A percentile compares a stretch with the other conserved stretches of the same genome.
phyloP scores from a whole-genome alignment of 805 yeast genomes.

The Wickerhamomyces alni region DNA sequence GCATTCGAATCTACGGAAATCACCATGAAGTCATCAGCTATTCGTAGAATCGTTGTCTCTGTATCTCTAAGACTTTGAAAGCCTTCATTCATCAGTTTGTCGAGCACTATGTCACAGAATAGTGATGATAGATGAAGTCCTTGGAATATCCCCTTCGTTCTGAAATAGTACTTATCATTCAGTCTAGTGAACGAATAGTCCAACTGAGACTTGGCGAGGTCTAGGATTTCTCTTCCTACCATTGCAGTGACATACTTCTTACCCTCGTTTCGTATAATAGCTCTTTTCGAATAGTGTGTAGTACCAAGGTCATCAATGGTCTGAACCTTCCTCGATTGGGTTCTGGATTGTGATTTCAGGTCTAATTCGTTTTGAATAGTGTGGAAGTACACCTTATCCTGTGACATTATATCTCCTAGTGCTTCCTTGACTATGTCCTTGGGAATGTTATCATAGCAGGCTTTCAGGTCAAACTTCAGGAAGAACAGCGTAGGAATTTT shows the following conservation, averaged over 20 bases:
- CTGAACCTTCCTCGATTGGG: constrained; percentile 19
- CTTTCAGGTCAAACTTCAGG: constrained; percentile 68
- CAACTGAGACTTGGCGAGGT: constrained; percentile 46
- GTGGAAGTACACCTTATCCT: constrained; percentile 9
- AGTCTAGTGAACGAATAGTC: constrained; percentile 40
- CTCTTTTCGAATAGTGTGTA: not conserved
- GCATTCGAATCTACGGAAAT: constrained; percentile 38
- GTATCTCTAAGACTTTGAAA: constrained; percentile 18
- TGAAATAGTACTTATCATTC: constrained; percentile 30
- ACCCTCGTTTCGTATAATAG: not conserved
- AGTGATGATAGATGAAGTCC: constrained; percentile 75
- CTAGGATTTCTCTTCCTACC: constrained; percentile 37
- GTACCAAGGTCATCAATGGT: not conserved
- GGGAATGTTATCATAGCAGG: constrained; percentile 73
- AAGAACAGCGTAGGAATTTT: constrained; percentile 37
- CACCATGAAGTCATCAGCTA: constrained; percentile 85
- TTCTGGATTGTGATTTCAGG: constrained; percentile 25
- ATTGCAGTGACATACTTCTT: constrained; percentile 21
- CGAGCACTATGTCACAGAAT: constrained; percentile 70
- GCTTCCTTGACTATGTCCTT: constrained; percentile 33
- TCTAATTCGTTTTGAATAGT: constrained; percentile 8
- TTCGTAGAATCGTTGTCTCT: constrained; percentile 43
- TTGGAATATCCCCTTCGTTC: constrained; percentile 74
- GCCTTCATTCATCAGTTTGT: constrained; percentile 41
- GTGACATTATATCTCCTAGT: constrained; percentile 26